phyloP scores from a whole-genome alignment of 2,329 filamentous ascomycete genomes.

The Cladosporium sp. region DNA sequence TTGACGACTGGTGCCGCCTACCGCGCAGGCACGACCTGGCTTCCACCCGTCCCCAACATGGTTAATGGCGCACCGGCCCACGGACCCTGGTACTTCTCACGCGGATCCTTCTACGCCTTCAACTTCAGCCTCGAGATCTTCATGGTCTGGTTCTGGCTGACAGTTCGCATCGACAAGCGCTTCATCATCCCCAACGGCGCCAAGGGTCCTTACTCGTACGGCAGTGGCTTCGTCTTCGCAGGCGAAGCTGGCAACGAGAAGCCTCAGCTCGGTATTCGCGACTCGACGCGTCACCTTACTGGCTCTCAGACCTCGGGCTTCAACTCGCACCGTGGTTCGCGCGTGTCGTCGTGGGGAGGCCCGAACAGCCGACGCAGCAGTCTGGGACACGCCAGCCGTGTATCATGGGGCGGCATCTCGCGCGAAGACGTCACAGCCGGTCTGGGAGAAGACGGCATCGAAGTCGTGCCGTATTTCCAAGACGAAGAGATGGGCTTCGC shows the following conservation, averaged over 20 bases:
- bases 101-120: conserved; percentile 73
- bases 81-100: conserved; percentile 67
- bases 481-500: conserved; percentile 12
- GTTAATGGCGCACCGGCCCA: conserved; percentile 32
- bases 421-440: conserved; percentile 21
- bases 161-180: conserved; percentile 66
- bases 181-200: conserved; percentile 73
- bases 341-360: conserved; percentile 17
- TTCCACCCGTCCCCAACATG: conserved; percentile 39
- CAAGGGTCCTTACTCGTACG: conserved; percentile 42
- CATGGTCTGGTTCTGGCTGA: conserved; percentile 63
- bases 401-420: conserved; percentile 28
- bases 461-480: conserved; percentile 25
- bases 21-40: conserved; percentile 58
- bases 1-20: conserved; percentile 68
- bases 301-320: conserved; percentile 16
- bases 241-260: conserved; percentile 29
- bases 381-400: conserved; percentile 11
- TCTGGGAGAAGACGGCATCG: conserved; percentile 24
- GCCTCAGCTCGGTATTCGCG: conserved; percentile 19
- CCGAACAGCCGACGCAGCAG: conserved; percentile 11
- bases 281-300: conserved; percentile 21
- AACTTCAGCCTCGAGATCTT: conserved; percentile 71
- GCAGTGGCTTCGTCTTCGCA: conserved; percentile 17
- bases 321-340: conserved; percentile 5